Conservation (phyloP, 169 alveolate genomes). For the Plasmodium inui region DNA sequence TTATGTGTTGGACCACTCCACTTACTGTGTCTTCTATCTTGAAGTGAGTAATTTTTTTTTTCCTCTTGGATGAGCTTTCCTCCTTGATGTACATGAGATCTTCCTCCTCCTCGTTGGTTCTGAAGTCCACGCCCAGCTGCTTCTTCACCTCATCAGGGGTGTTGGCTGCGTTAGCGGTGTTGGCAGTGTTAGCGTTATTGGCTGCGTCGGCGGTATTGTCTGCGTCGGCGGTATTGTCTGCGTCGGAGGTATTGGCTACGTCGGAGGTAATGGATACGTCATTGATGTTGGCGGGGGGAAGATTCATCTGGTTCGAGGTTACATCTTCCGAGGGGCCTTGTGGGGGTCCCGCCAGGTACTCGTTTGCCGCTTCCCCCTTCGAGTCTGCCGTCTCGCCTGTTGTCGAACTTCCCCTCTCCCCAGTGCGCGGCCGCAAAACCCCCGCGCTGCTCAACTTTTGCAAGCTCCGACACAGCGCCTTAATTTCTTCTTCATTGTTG, state of each 20-base stretch:
- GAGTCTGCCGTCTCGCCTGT: not conserved
- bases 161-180: not conserved
- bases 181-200: not conserved
- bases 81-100: conserved; percentile 70
- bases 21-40: conserved; percentile 58
- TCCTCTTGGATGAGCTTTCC: not conserved
- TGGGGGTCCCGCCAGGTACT: not conserved
- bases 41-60: conserved; percentile 38
- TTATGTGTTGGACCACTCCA: conserved; percentile 27
- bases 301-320: not conserved
- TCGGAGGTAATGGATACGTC: too few relatives aligned
- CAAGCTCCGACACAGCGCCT: conserved; percentile 3
- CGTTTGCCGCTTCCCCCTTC: not conserved
- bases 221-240: too few relatives aligned
- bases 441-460: not conserved
- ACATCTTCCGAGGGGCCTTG: not conserved
- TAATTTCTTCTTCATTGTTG: conserved; percentile 65
- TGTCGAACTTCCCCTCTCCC: not conserved
- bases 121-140: conserved; percentile 23
- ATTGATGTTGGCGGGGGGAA: not conserved
- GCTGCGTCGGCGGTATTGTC: too few relatives aligned
- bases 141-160: not conserved
- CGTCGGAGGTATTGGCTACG: too few relatives aligned
- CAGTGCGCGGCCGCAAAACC: not conserved
- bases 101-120: conserved; percentile 1